Conservation (phyloP, 768 basidiomycete species). For the Lactifluus rugatus region DNA sequence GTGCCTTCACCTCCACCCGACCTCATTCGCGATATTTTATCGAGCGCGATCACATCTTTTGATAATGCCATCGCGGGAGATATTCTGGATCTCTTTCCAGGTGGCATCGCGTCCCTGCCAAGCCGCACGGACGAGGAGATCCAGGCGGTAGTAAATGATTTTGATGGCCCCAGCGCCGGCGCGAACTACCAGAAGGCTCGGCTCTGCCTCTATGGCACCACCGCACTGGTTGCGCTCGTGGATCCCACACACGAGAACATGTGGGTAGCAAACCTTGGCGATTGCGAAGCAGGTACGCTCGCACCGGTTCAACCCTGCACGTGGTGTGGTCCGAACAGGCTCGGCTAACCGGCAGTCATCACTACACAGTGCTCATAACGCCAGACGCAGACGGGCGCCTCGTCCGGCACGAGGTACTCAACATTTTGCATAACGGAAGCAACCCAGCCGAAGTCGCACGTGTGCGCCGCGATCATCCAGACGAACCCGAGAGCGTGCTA, state of each 20-base stretch:
- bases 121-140: slow-evolving; percentile 43
- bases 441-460: slow-evolving; percentile 59
- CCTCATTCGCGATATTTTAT: slow-evolving; percentile 31
- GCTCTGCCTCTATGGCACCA: slow-evolving; percentile 76
- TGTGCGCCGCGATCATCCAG: slow-evolving; percentile 54
- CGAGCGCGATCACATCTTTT: slow-evolving; percentile 30
- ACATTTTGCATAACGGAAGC: slow-evolving; percentile 59
- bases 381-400: slow-evolving; percentile 39
- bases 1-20: slow-evolving; percentile 24
- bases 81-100: slow-evolving; percentile 39
- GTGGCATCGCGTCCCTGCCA: slow-evolving; percentile 40
- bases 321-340: background rate
- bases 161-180: slow-evolving; percentile 37
- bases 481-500: slow-evolving; percentile 57
- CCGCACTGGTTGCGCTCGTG: slow-evolving; percentile 63
- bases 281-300: slow-evolving; percentile 64
- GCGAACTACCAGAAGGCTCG: slow-evolving; percentile 58
- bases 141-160: slow-evolving; percentile 54
- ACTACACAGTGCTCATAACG: slow-evolving; percentile 36
- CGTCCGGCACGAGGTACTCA: slow-evolving; percentile 46
- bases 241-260: slow-evolving; percentile 60
- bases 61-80: slow-evolving; percentile 39
- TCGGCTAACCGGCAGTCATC: background rate
- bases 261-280: slow-evolving; percentile 78
- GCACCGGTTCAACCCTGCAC: background rate